Evolutionary conservation across 2,329 filamentous ascomycete genomes (phyloP), one percentile per base, ranked within the genome.

Genomic region (Periconia sp.): DNA sequence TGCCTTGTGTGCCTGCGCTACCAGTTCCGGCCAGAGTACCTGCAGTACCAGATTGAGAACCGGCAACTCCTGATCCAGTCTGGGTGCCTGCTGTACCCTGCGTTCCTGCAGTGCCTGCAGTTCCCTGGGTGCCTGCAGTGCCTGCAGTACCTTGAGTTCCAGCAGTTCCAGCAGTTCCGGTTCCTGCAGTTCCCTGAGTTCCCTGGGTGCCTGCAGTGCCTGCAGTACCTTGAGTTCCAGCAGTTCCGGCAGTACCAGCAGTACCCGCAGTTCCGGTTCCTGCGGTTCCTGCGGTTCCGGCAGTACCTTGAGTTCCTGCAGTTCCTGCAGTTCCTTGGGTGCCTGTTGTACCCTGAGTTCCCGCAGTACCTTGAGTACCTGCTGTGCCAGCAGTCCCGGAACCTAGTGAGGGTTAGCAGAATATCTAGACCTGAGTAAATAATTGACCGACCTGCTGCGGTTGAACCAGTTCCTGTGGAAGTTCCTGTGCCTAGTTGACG

Each of bases 351-450:
- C 40, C 40, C n/a, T 17, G 21, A 18, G 6, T 16, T 1, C 30
- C 30, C 12, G 23, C 9, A n/a, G 24, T 16, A 6, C 17, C 33
- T 12, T 34, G 17, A 13, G 33, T 26, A 9, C 33, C 33, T n/a
- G n/a, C n/a, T n/a, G n/a, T n/a, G n/a, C n/a, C 23, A 33, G 30
- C 34, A 21, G 39, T 32, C 30, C 40, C 36, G 21, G 29, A n/a
- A n/a, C n/a, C n/a, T n/a, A n/a, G n/a, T n/a, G n/a, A n/a, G n/a
- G n/a, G n/a, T n/a, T n/a, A n/a, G n/a, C n/a, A n/a, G n/a, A n/a
- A n/a, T n/a, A n/a, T n/a, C n/a, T n/a, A n/a, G n/a, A n/a, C n/a
- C n/a, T n/a, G n/a, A n/a, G n/a, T n/a, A n/a, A n/a, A n/a, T n/a
- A n/a, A n/a, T n/a, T n/a, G n/a, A n/a, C n/a, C n/a, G n/a, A n/a